phyloP scores from a whole-genome alignment of 441 rosid species.

The Gossypium schwendimanii region DNA sequence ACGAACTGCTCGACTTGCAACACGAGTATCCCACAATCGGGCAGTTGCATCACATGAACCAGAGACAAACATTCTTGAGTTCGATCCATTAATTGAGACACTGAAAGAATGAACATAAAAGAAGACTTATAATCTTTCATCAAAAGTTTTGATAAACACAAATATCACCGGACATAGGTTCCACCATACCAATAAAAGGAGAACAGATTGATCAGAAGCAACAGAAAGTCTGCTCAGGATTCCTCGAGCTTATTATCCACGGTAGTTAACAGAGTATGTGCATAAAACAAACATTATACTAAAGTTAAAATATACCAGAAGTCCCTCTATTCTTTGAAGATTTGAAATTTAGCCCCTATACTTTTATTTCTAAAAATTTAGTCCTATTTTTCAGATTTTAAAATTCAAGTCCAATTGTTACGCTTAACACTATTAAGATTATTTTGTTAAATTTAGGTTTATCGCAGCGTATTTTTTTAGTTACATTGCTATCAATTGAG shows the following conservation, averaged over 20 bases:
- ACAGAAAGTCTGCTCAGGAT: background rate
- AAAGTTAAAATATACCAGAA: background rate
- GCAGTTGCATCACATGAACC: constrained; percentile 95
- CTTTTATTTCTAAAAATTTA: no score
- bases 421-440: no score
- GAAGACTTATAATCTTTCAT: background rate
- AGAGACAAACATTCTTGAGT: constrained; percentile 75
- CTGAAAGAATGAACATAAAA: constrained; percentile 39
- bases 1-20: constrained; percentile 87
- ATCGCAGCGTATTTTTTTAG: no score
- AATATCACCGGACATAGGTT: constrained; percentile 1
- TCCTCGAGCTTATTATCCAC: background rate
- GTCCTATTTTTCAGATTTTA: no score
- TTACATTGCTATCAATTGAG: no score
- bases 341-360: no score
- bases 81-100: constrained; percentile 67
- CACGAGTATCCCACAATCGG: constrained; percentile 92
- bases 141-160: background rate
- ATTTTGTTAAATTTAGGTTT: no score
- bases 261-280: background rate
- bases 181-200: background rate
- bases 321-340: no score
- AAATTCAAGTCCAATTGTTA: no score
- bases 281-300: background rate
- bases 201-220: background rate